phyloP scores from a whole-genome alignment of 2,329 filamentous ascomycete genomes.

The Penicillium sp. region DNA sequence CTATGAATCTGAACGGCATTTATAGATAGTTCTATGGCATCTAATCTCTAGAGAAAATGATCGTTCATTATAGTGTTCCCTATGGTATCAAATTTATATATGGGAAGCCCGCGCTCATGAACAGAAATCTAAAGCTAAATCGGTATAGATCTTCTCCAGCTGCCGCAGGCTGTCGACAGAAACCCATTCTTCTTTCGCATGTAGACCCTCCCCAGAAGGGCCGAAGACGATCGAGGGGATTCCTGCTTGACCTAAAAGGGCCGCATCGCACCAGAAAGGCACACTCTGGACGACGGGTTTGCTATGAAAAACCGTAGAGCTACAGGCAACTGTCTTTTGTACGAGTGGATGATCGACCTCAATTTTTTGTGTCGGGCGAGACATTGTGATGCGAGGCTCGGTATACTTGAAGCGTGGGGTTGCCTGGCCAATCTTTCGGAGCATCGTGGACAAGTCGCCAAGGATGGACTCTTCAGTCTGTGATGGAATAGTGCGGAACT shows the following conservation, averaged over 20 bases:
- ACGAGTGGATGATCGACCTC: constrained; percentile 48
- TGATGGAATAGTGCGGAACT: constrained; percentile 54
- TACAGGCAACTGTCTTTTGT: constrained; percentile 33
- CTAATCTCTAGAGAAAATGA: no score
- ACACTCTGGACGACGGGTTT: constrained; percentile 33
- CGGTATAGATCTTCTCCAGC: constrained; percentile 30
- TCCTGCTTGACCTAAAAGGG: constrained; percentile 50
- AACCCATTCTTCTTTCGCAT: constrained; percentile 57
- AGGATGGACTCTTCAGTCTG: constrained; percentile 47
- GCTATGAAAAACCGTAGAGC: constrained; percentile 31
- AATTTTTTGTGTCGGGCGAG: constrained; percentile 50
- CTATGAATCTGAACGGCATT: no score
- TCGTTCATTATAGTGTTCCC: neutral
- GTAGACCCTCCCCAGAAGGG: constrained; percentile 54
- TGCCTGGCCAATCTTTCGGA: constrained; percentile 37
- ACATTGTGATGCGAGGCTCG: constrained; percentile 45
- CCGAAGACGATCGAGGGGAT: constrained; percentile 55
- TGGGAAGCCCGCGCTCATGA: no score
- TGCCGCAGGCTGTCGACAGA: constrained; percentile 49
- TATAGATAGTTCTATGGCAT: no score
- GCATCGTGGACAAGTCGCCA: constrained; percentile 42
- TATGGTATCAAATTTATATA: no score
- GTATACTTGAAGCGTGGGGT: constrained; percentile 47
- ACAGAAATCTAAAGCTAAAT: constrained; percentile 27
- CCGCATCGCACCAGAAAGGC: constrained; percentile 58